Evolutionary conservation across 2,329 filamentous ascomycete species (phyloP), one percentile per base, ranked within the genome.

Genomic region (Metarhizium guizhouense): DNA sequence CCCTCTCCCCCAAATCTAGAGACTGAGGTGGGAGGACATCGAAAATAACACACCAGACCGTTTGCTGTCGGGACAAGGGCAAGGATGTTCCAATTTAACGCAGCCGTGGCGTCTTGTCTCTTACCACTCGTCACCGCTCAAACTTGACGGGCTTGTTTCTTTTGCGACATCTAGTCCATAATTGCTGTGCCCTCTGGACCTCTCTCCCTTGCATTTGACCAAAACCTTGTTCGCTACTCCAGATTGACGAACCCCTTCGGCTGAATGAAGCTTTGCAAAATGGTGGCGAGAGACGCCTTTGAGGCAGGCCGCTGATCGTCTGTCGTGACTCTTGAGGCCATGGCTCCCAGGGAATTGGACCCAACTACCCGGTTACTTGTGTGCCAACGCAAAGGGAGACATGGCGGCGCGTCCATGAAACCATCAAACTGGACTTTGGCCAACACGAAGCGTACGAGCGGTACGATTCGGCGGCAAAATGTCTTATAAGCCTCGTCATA

Each of bases 181-280:
- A 8, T 40, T 40, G n/a, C 40, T 49, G 18, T 47, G 20, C 43
- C 30, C 30, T 34, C 32, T 34, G 2, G 32, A 34, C 13, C 18
- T 43, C 54, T 57, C 54, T 57, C 55, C 55, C 55, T 57, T 54
- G 55, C 55, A 32, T 57, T 10, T 20, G 40, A 6, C 45, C 20
- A 14, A 48, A 30, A 48, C 20, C 25, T 14, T 10, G 25, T 30
- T 48, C 25, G 25, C 13, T 16, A 6, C 25, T 30, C 11, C 25
- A 29, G 45, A 48, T 25, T 48, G 6, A 48, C 45, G 45, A 30
- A 13, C 20, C 45, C 25, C 25, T 18, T 48, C 6, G 45, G 18
- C 3, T 30, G 45, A 3, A 30, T 30, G 45, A 3, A 48, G n/a
- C n/a, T 7, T 4, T 20, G n/a, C 43, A 25, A 25, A 25, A 25